A percentile compares a stretch with the other conserved stretches of the same genome.
These are phyloP conservation scores for Raphanus hybrid DNA, from an alignment of 441 rosid genomes.

Conservation along the genomic window DNA sequence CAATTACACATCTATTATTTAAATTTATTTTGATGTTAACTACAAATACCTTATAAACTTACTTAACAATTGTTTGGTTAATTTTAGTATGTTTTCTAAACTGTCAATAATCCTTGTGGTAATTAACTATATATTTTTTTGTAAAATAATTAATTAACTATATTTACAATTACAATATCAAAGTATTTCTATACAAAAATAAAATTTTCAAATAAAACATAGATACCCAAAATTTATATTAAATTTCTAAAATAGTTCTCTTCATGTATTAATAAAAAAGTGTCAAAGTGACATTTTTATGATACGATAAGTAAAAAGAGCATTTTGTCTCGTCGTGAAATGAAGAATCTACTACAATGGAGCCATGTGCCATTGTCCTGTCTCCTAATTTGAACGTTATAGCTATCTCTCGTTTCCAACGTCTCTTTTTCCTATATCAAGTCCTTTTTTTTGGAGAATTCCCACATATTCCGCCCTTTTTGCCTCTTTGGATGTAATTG, in stretches of 20 bases:
- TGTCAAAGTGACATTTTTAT: background rate
- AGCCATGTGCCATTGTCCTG: slow-evolving; percentile 30
- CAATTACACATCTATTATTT: background rate
- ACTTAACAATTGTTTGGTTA: background rate
- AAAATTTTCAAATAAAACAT: background rate
- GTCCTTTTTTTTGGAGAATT: background rate
- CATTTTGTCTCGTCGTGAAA: background rate
- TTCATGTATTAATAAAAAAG: background rate
- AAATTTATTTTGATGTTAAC: background rate
- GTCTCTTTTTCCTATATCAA: slow-evolving; percentile 20
- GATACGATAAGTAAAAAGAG: background rate
- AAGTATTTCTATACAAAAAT: background rate
- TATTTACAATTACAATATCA: background rate
- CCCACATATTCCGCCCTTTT: background rate
- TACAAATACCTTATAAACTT: background rate
- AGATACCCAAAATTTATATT: background rate
- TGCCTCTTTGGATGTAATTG: background rate
- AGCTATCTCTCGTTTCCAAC: slow-evolving; percentile 28
- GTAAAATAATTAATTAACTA: no score
- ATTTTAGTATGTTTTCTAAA: no score
- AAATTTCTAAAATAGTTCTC: background rate
- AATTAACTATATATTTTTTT: no score
- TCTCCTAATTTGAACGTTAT: slow-evolving; percentile 30
- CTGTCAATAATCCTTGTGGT: background rate
- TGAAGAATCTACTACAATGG: slow-evolving; percentile 18